Evolutionary conservation across 768 basidiomycete species (phyloP).

Genomic region (Suillus americanus): DNA sequence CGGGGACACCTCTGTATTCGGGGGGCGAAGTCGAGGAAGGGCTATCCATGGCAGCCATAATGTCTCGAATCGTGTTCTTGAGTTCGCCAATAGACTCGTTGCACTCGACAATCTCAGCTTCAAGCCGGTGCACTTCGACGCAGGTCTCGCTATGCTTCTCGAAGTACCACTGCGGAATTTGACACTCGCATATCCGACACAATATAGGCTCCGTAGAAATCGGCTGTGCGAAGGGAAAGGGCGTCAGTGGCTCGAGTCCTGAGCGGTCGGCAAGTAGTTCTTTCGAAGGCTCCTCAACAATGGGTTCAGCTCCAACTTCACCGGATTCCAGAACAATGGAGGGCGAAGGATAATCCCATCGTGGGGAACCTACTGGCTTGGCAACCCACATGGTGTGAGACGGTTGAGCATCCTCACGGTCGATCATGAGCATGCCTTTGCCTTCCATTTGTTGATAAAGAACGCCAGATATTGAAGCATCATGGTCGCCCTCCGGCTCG

Average conservation of each 20-base stretch:
- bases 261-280: conserved; percentile 42
- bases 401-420: conserved; percentile 82
- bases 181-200: conserved; percentile 96
- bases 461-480: conserved; percentile 47
- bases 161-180: conserved; percentile 98
- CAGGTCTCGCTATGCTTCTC: conserved; percentile 99
- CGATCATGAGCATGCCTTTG: conserved; percentile 98
- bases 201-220: conserved; percentile 84
- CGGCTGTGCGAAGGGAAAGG: conserved; percentile 74
- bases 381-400: conserved; percentile 99
- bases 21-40: conserved; percentile 65
- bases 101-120: conserved; percentile 91
- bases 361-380: conserved; percentile 74
- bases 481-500: conserved; percentile 55
- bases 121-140: conserved; percentile 91
- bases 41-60: conserved; percentile 69
- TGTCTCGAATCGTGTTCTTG: conserved; percentile 80
- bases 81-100: conserved; percentile 92
- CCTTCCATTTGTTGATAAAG: conserved; percentile 91
- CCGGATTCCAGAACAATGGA: conserved; percentile 54
- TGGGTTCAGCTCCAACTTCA: conserved; percentile 39
- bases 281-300: conserved; percentile 25
- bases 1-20: conserved; percentile 87
- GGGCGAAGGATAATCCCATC: conserved; percentile 66
- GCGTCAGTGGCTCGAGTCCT: conserved; percentile 51